A percentile compares a stretch with the other conserved stretches of the same genome.
These are phyloP conservation scores for Phytophthora citricola DNA, from an alignment of 352 stramenopile species.

Conservation along the genomic window DNA sequence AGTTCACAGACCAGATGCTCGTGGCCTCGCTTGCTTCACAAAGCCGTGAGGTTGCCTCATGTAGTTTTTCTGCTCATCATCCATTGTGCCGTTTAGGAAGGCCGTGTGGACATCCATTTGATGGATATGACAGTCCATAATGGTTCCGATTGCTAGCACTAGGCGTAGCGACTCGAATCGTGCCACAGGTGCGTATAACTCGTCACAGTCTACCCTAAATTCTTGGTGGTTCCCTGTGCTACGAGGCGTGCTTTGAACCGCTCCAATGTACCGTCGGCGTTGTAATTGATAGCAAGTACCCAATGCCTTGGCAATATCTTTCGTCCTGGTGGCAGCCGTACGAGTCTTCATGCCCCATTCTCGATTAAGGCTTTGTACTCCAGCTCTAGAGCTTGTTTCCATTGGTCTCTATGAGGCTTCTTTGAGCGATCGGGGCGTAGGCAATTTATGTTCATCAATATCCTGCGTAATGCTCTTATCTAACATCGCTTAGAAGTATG, in stretches of 20 bases:
- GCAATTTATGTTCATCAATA: slow-evolving; percentile 7
- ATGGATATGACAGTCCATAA: slow-evolving; percentile 22
- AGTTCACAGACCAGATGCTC: slow-evolving; percentile 26
- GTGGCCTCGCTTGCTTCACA: slow-evolving; percentile 12
- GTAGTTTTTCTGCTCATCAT: slow-evolving; percentile 23
- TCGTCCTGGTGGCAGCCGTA: slow-evolving; percentile 3
- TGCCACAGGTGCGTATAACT: slow-evolving; percentile 17
- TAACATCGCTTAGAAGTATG: slow-evolving; percentile 12
- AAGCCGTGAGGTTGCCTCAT: slow-evolving; percentile 19
- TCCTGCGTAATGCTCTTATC: slow-evolving; percentile 10
- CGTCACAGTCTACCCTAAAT: slow-evolving; percentile 14
- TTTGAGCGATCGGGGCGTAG: slow-evolving; percentile 6
- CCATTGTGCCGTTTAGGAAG: slow-evolving; percentile 20
- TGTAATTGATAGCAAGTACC: slow-evolving; percentile 15
- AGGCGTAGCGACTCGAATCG: slow-evolving; percentile 13
- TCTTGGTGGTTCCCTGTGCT: slow-evolving; percentile 24
- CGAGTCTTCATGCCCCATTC: slow-evolving; percentile 7
- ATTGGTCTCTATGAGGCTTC: slow-evolving; percentile 10
- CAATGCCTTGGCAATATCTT: slow-evolving; percentile 18
- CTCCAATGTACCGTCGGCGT: slow-evolving; percentile 12
- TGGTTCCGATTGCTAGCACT: slow-evolving; percentile 17
- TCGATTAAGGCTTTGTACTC: slow-evolving; percentile 14
- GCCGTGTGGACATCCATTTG: slow-evolving; percentile 2
- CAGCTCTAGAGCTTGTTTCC: slow-evolving; percentile 11
- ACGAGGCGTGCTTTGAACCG: slow-evolving; percentile 19